Conservation (phyloP, 768 basidiomycete genomes). For the Amanita molliuscula region DNA sequence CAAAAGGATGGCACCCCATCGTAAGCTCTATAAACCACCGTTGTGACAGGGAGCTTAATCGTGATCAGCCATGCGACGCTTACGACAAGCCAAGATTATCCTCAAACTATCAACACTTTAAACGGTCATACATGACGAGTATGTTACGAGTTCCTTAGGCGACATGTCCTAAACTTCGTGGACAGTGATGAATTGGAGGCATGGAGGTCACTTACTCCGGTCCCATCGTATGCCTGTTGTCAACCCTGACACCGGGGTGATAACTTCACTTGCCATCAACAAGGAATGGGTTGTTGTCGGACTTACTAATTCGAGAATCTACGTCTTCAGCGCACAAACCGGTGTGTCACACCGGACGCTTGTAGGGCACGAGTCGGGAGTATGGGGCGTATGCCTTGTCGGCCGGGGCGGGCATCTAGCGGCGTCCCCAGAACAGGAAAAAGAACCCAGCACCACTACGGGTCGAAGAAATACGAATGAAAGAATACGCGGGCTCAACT, state of each 20-base stretch:
- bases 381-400: constrained; percentile 85
- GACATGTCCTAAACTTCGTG: not conserved
- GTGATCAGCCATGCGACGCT: not conserved
- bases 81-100: constrained; percentile 1
- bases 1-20: not conserved
- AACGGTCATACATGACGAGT: constrained; percentile 64
- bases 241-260: constrained; percentile 47
- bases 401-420: constrained; percentile 40
- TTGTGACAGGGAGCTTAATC: constrained; percentile 1
- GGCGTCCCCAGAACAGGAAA: not conserved
- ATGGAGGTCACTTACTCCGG: constrained; percentile 60
- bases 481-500: constrained; percentile 2
- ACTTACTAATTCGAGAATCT: constrained; percentile 76
- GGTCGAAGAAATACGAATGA: constrained; percentile 1
- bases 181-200: constrained; percentile 75
- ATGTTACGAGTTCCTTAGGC: constrained; percentile 6
- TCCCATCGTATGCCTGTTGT: constrained; percentile 43
- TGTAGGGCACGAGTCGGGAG: constrained; percentile 79
- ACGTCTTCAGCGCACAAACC: constrained; percentile 72
- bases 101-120: constrained; percentile 40
- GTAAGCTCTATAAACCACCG: not conserved
- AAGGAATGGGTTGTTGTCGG: constrained; percentile 80
- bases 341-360: constrained; percentile 73
- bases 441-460: not conserved
- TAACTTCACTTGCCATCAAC: constrained; percentile 84